Base-by-base conservation (phyloP, 768 basidiomycete genomes). In the Mrakia hoshinonis region DNA sequence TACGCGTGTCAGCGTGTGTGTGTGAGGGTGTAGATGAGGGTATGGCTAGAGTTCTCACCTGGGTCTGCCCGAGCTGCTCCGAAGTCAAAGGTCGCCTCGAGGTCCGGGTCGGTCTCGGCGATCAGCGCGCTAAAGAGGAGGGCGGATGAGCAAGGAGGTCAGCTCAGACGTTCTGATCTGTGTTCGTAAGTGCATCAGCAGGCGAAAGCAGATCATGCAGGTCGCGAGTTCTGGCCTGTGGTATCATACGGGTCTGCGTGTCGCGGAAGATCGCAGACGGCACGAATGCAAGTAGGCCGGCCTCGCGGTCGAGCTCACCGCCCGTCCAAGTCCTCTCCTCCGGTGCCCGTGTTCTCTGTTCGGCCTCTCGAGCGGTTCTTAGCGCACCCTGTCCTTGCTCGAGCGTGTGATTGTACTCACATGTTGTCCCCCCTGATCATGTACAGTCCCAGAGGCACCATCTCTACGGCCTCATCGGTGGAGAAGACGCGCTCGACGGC, bases 401-500 rank as follows among this genome's bases (percentile, higher is more conserved):
- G 10, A 24, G 26, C n/a, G 26, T 12, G 24, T 1, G 13, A 65
- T 9, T 10, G 15, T 1, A 64, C 55, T 47, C 76, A 97, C 96
- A 95, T 93, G 85, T 93, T 93, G 79, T 99, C 96, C 3, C 96
- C 96, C 77, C 97, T 93, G 78, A 99, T 92, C 77, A 99, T 87
- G 80, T 99, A 98, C 55, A 98, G 83, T 0, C 96, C 96, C 31
- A 98, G 83, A 0, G 92, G 90, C 12, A 93, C 87, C 83, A 97
- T 93, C 80, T 97, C 91, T 34, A 96, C 92, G 49, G 90, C 89
- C 76, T 91, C 90, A 20, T 99, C 96, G 67, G 85, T 81, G 77
- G 89, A 90, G 79, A 90, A 98, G 43, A 97, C 87, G 75, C 95
- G 87, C 79, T 99, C 96, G 77, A 89, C 91, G 70, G 88, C 90